Conservation (phyloP, 2,329 filamentous ascomycete species). For the Alternaria atra region DNA sequence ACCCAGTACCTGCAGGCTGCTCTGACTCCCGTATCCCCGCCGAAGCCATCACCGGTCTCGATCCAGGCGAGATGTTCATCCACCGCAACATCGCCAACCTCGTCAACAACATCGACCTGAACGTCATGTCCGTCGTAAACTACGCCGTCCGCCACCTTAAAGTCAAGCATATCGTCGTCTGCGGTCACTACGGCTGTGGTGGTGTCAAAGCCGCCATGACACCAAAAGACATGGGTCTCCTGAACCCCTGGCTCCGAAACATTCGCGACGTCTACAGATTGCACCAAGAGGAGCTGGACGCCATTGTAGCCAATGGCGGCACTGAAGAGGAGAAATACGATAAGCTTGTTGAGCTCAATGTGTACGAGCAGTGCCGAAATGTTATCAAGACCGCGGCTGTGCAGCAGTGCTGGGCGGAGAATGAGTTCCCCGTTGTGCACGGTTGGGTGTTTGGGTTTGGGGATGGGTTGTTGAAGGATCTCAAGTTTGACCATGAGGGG, state of each 20-base stretch:
- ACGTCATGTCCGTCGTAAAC: constrained; percentile 53
- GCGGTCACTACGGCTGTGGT: constrained; percentile 73
- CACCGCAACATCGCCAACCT: constrained; percentile 51
- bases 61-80: constrained; percentile 47
- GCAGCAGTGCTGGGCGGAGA: constrained; percentile 68
- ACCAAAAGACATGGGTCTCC: constrained; percentile 72
- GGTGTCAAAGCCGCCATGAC: constrained; percentile 71
- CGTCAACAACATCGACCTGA: constrained; percentile 53
- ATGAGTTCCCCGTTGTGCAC: constrained; percentile 74
- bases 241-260: constrained; percentile 79
- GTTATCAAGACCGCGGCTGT: constrained; percentile 59
- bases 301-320: constrained; percentile 25
- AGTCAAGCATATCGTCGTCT: constrained; percentile 75
- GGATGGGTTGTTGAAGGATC: constrained; percentile 72
- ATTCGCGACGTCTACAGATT: constrained; percentile 78
- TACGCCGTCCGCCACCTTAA: constrained; percentile 54
- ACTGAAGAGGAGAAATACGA: constrained; percentile 44
- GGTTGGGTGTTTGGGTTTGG: constrained; percentile 77
- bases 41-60: constrained; percentile 53
- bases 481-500: constrained; percentile 69
- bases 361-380: constrained; percentile 50
- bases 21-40: constrained; percentile 53
- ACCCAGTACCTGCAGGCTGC: constrained; percentile 40
- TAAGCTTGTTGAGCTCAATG: constrained; percentile 50
- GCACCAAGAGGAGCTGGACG: constrained; percentile 74